A percentile compares a stretch with the other conserved stretches of the same genome.
Evolutionary conservation across 2,329 filamentous ascomycete genomes (phyloP).

Genomic region (Aspergillus sp.): DNA sequence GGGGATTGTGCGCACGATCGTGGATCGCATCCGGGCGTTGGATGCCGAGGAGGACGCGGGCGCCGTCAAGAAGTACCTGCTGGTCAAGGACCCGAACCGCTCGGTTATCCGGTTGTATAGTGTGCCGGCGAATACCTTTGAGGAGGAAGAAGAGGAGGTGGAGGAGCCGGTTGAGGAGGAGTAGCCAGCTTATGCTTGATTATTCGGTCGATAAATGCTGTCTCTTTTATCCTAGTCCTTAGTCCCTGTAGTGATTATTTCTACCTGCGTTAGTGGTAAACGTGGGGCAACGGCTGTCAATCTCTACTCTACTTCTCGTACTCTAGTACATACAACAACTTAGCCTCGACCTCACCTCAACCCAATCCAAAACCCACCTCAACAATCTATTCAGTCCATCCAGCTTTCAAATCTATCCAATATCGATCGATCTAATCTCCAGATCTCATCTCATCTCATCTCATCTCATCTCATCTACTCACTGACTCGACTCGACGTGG

Average conservation of each 20-base stretch:
- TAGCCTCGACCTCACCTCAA: neutral
- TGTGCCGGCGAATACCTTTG: slow-evolving; percentile 78
- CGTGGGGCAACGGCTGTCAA: no score
- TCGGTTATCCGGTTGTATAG: slow-evolving; percentile 86
- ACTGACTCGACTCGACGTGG: no score
- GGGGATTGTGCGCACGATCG: slow-evolving; percentile 97
- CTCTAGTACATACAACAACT: neutral
- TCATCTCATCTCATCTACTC: no score
- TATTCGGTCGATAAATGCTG: no score
- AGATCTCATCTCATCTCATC: no score
- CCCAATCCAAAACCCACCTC: neutral
- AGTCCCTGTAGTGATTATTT: no score
- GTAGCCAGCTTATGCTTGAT: neutral
- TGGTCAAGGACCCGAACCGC: slow-evolving; percentile 91
- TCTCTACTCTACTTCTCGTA: no score
- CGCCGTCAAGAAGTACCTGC: slow-evolving; percentile 42
- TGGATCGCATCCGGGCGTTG: slow-evolving; percentile 59
- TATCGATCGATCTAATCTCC: neutral
- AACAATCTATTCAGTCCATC: neutral
- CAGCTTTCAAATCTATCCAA: neutral
- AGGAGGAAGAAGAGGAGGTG: slow-evolving; percentile 69
- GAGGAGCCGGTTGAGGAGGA: slow-evolving; percentile 52
- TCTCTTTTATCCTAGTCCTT: no score
- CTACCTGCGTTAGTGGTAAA: no score
- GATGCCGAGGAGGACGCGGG: slow-evolving; percentile 36